Conservation (phyloP, 345 rosid genomes). For the Litchi chinensis region DNA sequence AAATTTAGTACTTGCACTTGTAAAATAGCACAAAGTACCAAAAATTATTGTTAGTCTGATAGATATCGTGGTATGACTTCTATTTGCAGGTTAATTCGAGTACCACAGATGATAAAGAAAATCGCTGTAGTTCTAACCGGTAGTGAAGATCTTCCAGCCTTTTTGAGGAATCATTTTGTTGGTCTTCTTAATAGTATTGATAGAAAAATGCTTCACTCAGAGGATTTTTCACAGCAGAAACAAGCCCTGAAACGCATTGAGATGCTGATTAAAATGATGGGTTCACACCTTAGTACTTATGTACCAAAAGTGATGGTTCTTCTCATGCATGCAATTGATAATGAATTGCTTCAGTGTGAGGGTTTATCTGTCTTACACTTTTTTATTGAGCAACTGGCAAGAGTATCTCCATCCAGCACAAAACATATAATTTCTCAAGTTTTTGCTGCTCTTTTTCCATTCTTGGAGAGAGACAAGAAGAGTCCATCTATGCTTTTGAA, state of each 20-base stretch:
- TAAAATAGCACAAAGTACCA: slow-evolving; percentile 5
- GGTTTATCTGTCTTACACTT: slow-evolving; percentile 88
- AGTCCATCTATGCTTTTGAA: slow-evolving; percentile 51
- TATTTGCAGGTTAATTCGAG: slow-evolving; percentile 69
- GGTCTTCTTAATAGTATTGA: slow-evolving; percentile 93
- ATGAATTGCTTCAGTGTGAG: slow-evolving; percentile 81
- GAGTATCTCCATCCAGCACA: slow-evolving; percentile 79
- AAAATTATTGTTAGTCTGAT: slow-evolving; percentile 6
- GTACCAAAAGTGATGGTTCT: slow-evolving; percentile 96
- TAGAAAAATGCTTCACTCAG: slow-evolving; percentile 87
- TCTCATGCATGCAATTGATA: slow-evolving; percentile 88
- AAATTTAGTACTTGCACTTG: background rate
- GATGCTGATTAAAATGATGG: slow-evolving; percentile 93
- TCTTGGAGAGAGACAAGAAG: slow-evolving; percentile 75
- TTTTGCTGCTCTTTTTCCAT: slow-evolving; percentile 92
- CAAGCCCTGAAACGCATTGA: slow-evolving; percentile 90
- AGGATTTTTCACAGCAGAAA: slow-evolving; percentile 69
- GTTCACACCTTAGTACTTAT: slow-evolving; percentile 79
- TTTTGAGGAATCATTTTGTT: slow-evolving; percentile 95
- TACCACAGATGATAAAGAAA: slow-evolving; percentile 77
- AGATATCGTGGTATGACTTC: slow-evolving; percentile 16
- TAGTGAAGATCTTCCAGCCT: slow-evolving; percentile 78
- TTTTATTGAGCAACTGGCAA: slow-evolving; percentile 74
- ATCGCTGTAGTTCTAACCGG: slow-evolving; percentile 77
- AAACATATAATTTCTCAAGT: slow-evolving; percentile 90